Evolutionary conservation across 2,329 filamentous ascomycete species (phyloP).

Genomic region (Talaromyces marneffei): DNA sequence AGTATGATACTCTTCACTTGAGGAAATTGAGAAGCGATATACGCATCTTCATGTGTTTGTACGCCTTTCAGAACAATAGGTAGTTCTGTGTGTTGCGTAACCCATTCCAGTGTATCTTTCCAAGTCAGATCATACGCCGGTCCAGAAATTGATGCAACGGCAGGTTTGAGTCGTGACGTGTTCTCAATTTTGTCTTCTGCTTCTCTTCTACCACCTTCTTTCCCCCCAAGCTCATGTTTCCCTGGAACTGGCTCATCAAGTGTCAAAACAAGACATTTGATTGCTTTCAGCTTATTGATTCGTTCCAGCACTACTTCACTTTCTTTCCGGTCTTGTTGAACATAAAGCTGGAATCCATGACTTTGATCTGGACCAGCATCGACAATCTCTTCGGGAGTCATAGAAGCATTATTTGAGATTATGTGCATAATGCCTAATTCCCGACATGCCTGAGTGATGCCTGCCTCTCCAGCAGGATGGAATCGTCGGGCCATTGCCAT

Average conservation of each 20-base stretch:
- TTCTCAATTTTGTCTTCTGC: conserved; percentile 54
- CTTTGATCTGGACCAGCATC: conserved; percentile 64
- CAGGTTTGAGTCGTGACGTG: conserved; percentile 56
- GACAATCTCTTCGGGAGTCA: conserved; percentile 87
- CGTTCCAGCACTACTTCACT: conserved; percentile 72
- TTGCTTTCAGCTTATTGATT: conserved; percentile 64
- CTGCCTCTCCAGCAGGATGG: conserved; percentile 76
- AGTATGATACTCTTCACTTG: conserved; percentile 78
- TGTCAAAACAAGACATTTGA: conserved; percentile 82
- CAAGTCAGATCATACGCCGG: conserved; percentile 84
- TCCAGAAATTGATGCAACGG: conserved; percentile 77
- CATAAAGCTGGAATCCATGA: conserved; percentile 95
- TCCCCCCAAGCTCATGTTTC: conserved; percentile 67
- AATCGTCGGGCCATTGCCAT: conserved; percentile 87
- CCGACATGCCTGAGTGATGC: conserved; percentile 73
- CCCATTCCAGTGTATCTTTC: conserved; percentile 75
- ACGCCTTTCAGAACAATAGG: conserved; percentile 90
- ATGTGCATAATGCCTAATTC: conserved; percentile 75
- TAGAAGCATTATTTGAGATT: conserved; percentile 85
- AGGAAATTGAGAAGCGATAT: conserved; percentile 65
- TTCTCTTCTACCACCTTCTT: background rate
- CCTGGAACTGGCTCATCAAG: conserved; percentile 87
- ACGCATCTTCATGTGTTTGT: conserved; percentile 91
- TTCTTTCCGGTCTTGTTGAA: conserved; percentile 76
- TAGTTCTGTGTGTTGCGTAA: conserved; percentile 70